A percentile compares a stretch with the other conserved stretches of the same genome.
These are phyloP conservation scores for Aspergillus ochraceoroseus DNA, from an alignment of 2,329 filamentous ascomycete genomes.

Conservation along the genomic window DNA sequence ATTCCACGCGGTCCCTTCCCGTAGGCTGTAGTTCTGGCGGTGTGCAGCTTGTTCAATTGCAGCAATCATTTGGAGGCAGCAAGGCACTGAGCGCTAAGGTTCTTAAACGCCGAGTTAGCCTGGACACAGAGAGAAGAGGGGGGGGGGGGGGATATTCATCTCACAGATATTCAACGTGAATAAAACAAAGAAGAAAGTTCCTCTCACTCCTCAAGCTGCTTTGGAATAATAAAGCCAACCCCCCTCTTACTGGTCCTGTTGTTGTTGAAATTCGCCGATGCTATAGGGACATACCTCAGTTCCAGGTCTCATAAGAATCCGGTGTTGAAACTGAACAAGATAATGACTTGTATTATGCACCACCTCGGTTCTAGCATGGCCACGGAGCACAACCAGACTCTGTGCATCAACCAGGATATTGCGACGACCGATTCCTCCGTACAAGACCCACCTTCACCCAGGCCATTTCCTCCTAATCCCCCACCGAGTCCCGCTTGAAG, in stretches of 20 bases:
- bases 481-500: slow-evolving; percentile 38
- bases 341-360: neutral
- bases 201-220: neutral
- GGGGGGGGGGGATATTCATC: too few species aligned
- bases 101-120: slow-evolving; percentile 17
- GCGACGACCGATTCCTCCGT: slow-evolving; percentile 12
- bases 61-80: slow-evolving; percentile 7
- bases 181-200: neutral
- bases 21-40: slow-evolving; percentile 19
- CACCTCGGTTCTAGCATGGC: neutral
- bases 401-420: neutral
- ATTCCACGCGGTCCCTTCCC: slow-evolving; percentile 20
- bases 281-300: too few species aligned
- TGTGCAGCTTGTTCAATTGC: slow-evolving; percentile 18
- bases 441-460: slow-evolving; percentile 29
- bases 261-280: slow-evolving; percentile 2
- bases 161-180: too few species aligned
- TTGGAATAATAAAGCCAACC: too few species aligned
- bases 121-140: neutral
- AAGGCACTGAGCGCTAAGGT: slow-evolving; percentile 5
- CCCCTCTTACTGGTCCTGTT: neutral
- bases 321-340: neutral
- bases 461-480: slow-evolving; percentile 39
- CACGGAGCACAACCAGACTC: neutral
- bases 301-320: neutral